A percentile compares a stretch with the other conserved stretches of the same genome.
Conservation (phyloP, 768 basidiomycete species). For the Coprinellus micaceus region DNA sequence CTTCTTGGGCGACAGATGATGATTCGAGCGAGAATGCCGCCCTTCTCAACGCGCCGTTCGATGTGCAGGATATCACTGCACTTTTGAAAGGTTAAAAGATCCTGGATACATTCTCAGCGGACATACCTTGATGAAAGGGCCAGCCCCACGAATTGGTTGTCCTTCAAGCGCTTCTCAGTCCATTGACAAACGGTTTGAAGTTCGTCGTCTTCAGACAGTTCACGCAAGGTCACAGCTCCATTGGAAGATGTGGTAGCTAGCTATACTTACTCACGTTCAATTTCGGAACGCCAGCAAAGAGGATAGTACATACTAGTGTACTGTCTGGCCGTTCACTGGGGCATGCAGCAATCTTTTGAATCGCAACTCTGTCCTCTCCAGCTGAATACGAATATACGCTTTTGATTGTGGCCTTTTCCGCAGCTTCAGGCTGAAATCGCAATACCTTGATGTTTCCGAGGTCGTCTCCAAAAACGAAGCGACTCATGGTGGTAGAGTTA, state of each 20-base stretch:
- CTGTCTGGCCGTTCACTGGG: conserved; percentile 24
- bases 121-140: conserved; percentile 46
- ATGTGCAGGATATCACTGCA: conserved; percentile 65
- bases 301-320: conserved; percentile 32
- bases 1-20: conserved; percentile 5
- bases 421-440: conserved; percentile 31
- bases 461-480: conserved; percentile 75
- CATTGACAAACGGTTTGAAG: conserved; percentile 46
- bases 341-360: conserved; percentile 31
- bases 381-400: conserved; percentile 28
- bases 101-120: not conserved
- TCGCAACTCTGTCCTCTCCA: conserved; percentile 21
- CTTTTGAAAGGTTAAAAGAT: conserved; percentile 25
- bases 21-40: conserved; percentile 29
- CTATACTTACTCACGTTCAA: conserved; percentile 44
- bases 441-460: conserved; percentile 71
- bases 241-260: conserved; percentile 61
- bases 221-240: conserved; percentile 48
- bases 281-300: not conserved
- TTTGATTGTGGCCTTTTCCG: conserved; percentile 30
- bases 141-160: conserved; percentile 62
- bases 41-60: conserved; percentile 67
- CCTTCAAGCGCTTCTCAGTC: conserved; percentile 61
- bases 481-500: conserved; percentile 44
- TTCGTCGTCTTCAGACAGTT: conserved; percentile 38